phyloP scores from a whole-genome alignment of 208 protist species.

The Leptomonas seymouri region DNA sequence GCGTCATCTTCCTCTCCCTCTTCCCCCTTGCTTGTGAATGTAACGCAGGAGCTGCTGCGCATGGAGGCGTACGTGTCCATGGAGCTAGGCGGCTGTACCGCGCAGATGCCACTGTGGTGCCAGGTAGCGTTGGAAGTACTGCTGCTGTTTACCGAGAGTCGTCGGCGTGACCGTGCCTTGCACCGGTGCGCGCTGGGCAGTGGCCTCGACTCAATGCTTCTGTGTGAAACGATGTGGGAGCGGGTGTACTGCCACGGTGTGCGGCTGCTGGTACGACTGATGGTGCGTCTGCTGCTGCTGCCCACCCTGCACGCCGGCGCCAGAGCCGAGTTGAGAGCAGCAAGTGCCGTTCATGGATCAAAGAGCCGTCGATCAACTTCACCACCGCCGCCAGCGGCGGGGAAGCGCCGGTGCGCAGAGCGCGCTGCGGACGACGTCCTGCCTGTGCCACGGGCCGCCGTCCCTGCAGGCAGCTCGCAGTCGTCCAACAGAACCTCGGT shows the following conservation, averaged over 20 bases:
- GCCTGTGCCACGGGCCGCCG: no score
- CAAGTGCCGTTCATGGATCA: no score
- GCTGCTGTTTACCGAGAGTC: constrained; percentile 19
- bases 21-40: not conserved
- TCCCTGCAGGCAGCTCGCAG: no score
- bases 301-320: constrained; percentile 2
- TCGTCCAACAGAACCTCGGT: no score
- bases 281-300: constrained; percentile 26
- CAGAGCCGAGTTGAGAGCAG: no score
- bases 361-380: no score
- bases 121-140: constrained; percentile 18
- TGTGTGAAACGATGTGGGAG: not conserved
- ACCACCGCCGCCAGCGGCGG: no score
- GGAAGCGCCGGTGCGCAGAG: no score
- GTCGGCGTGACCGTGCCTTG: not conserved
- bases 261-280: constrained; percentile 22
- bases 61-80: constrained; percentile 15
- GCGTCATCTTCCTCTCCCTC: no score
- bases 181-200: not conserved
- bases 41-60: constrained; percentile 2
- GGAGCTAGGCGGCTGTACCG: constrained; percentile 8
- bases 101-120: constrained; percentile 29
- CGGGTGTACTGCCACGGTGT: not conserved
- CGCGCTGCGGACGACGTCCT: no score
- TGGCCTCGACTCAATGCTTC: not conserved